Evolutionary conservation across 1,284 basidiomycete species (phyloP).

Genomic region (Schizopora paradoxa): DNA sequence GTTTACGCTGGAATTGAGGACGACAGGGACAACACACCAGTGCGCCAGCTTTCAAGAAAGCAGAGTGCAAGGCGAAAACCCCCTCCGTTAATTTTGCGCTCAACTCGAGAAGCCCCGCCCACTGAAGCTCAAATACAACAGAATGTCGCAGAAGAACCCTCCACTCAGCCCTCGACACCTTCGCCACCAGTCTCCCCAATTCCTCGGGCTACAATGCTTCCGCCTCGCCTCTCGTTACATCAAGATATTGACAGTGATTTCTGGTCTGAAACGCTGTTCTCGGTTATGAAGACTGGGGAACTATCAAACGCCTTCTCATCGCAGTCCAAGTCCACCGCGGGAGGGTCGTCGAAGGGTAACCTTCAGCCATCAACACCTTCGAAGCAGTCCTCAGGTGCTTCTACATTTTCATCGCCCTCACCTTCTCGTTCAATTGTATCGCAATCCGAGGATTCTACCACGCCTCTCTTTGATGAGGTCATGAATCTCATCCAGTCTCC

Average conservation of each 20-base stretch:
- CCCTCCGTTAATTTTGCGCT: no score
- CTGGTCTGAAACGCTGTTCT: conserved; percentile 27
- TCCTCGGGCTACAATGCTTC: conserved; percentile 34
- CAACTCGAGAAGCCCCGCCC: no score
- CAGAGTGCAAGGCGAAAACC: no score
- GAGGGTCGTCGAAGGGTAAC: background rate
- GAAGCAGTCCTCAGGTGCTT: background rate
- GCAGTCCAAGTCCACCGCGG: conserved; percentile 2
- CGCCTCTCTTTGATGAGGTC: conserved; percentile 17
- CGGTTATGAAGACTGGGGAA: conserved; percentile 22
- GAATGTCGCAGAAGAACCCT: conserved; percentile 1
- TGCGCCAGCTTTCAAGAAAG: no score
- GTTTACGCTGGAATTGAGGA: no score
- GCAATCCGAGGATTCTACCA: conserved; percentile 3
- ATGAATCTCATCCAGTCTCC: conserved; percentile 13
- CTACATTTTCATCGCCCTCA: conserved; percentile 4
- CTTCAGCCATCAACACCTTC: conserved; percentile 4
- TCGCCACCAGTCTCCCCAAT: conserved; percentile 13
- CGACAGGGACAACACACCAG: no score
- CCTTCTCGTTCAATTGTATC: background rate
- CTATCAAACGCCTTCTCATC: background rate
- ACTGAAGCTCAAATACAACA: background rate
- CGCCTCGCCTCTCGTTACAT: conserved; percentile 53
- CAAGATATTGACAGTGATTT: conserved; percentile 30
- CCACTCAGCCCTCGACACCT: conserved; percentile 18